Conservation (phyloP, 495 filamentous ascomycete species). For the Lentithecium fluviatile region DNA sequence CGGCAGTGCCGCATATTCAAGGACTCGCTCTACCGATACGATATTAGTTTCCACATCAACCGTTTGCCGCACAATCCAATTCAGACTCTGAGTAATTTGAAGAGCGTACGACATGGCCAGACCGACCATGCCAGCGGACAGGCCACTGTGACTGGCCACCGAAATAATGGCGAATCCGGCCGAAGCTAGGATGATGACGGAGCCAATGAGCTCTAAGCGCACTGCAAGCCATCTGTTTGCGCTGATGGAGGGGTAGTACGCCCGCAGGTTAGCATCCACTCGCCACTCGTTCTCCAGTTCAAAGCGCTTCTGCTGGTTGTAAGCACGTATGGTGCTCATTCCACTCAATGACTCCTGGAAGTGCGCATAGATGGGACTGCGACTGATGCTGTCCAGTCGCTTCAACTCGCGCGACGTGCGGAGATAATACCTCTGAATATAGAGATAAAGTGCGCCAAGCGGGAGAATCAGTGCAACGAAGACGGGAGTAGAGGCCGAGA, state of each 20-base stretch:
- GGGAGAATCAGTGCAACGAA: conserved; percentile 82
- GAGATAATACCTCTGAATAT: conserved; percentile 96
- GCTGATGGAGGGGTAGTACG: conserved; percentile 95
- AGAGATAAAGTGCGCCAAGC: conserved; percentile 77
- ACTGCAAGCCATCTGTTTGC: conserved; percentile 97
- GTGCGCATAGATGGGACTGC: conserved; percentile 95
- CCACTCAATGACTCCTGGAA: conserved; percentile 97
- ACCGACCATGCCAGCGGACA: conserved; percentile 81
- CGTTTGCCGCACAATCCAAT: conserved; percentile 99
- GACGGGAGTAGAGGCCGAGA: conserved; percentile 74
- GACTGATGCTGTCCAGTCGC: conserved; percentile 88
- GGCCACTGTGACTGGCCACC: conserved; percentile 64
- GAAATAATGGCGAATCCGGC: conserved; percentile 81
- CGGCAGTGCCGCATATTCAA: conserved; percentile 91
- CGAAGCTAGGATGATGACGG: conserved; percentile 84
- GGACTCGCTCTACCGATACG: conserved; percentile 94
- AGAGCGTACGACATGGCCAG: conserved; percentile 95
- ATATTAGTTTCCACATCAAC: conserved; percentile 99
- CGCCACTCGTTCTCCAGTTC: conserved; percentile 95
- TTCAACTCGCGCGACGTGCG: conserved; percentile 95
- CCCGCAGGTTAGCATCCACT: conserved; percentile 90
- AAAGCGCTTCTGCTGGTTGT: conserved; percentile 84
- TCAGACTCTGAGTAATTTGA: conserved; percentile 96
- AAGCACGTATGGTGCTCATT: conserved; percentile 95
- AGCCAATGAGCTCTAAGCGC: conserved; percentile 93